These are phyloP conservation scores for Saturnispora besseyi DNA, from an alignment of 805 yeast species.

Conservation along the genomic window DNA sequence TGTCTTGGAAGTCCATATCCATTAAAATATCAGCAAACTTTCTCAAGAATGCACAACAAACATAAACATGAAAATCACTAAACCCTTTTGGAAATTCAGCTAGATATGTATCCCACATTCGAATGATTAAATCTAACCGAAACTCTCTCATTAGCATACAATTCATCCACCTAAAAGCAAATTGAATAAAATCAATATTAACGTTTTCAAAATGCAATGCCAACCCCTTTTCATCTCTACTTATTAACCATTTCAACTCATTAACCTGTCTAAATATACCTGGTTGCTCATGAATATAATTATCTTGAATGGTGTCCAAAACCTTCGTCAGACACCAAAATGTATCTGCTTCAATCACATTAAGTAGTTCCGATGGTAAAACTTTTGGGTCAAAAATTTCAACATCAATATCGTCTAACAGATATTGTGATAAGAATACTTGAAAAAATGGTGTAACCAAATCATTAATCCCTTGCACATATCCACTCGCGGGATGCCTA, in stretches of 20 bases:
- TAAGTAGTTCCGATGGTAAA: constrained; percentile 50
- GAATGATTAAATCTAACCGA: constrained; percentile 61
- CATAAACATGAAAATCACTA: constrained; percentile 89
- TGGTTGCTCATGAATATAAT: constrained; percentile 96
- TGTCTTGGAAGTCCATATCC: constrained; percentile 89
- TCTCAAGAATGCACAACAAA: constrained; percentile 92
- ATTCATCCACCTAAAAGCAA: constrained; percentile 98
- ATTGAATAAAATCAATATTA: constrained; percentile 90
- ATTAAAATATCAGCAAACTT: constrained; percentile 75
- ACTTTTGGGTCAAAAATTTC: constrained; percentile 54
- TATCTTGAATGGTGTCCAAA: constrained; percentile 91
- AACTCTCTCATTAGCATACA: constrained; percentile 93
- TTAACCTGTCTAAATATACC: constrained; percentile 89
- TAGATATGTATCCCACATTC: constrained; percentile 97
- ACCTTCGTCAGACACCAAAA: constrained; percentile 93
- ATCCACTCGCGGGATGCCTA: constrained; percentile 95
- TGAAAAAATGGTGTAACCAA: constrained; percentile 89
- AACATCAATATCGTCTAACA: constrained; percentile 37
- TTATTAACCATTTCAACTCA: constrained; percentile 66
- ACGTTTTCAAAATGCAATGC: constrained; percentile 69
- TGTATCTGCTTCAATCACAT: constrained; percentile 85
- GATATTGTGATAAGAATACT: constrained; percentile 66
- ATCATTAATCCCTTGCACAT: constrained; percentile 96
- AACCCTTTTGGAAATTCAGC: constrained; percentile 72
- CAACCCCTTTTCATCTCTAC: constrained; percentile 68